A percentile compares a stretch with the other conserved stretches of the same genome.
phyloP scores from a whole-genome alignment of 164 flowering plant species.

The Hamamelis virginiana region DNA sequence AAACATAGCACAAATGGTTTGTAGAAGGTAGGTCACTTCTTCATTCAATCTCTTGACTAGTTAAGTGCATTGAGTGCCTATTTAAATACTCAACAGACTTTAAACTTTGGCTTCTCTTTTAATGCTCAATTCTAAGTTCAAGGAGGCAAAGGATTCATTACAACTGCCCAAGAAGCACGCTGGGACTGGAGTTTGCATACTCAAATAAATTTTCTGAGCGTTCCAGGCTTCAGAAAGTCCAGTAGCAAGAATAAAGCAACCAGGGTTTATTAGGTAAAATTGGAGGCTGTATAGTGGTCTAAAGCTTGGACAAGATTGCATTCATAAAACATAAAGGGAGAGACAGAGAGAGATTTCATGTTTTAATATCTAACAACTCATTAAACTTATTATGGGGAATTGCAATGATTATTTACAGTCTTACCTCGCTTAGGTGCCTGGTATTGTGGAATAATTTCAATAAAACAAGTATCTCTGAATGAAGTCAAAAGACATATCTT shows the following conservation, averaged over 20 bases:
- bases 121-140: too few species aligned
- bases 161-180: neutral
- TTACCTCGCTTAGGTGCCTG: conserved; percentile 74
- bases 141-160: neutral
- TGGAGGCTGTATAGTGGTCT: neutral
- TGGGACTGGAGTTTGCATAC: neutral
- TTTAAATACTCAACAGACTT: too few species aligned
- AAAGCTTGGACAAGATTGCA: neutral
- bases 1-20: too few species aligned
- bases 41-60: too few species aligned
- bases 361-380: too few species aligned
- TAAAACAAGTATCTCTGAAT: conserved; percentile 87
- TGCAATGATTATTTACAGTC: neutral
- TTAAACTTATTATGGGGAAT: neutral
- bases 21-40: too few species aligned
- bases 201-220: neutral
- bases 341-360: too few species aligned
- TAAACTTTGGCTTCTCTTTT: too few species aligned
- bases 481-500: conserved; percentile 93
- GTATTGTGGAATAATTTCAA: conserved; percentile 72
- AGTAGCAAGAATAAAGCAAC: neutral
- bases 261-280: neutral
- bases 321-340: neutral
- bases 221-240: neutral
- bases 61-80: too few species aligned